These are phyloP conservation scores for Lichina pygmaea DNA, from an alignment of 495 filamentous ascomycete genomes.

Conservation along the genomic window DNA sequence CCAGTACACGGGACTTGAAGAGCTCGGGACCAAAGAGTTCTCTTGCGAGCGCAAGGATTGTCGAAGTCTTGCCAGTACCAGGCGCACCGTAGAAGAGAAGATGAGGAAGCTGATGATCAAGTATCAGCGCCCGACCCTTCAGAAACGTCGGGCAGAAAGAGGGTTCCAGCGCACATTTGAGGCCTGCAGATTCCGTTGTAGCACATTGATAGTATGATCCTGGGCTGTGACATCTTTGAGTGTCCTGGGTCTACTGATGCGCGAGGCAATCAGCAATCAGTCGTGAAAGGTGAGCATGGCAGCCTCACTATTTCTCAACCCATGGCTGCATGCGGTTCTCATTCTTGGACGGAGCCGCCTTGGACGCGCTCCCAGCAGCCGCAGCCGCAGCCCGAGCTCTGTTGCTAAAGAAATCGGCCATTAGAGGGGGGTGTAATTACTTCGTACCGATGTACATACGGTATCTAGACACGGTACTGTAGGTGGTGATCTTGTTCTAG, in stretches of 20 bases:
- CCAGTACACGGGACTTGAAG: constrained; percentile 78
- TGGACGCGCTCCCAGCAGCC: constrained; percentile 21
- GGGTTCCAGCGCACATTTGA: constrained; percentile 36
- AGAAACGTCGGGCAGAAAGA: not conserved
- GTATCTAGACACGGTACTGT: no score
- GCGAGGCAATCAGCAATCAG: not conserved
- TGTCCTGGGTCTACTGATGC: constrained; percentile 59
- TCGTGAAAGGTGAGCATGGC: not conserved
- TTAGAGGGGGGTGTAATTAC: constrained; percentile 5
- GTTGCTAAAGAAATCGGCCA: constrained; percentile 82
- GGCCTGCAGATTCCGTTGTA: constrained; percentile 78
- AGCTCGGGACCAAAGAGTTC: constrained; percentile 93
- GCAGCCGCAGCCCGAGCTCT: constrained; percentile 68
- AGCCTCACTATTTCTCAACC: constrained; percentile 95
- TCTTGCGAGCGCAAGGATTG: constrained; percentile 85
- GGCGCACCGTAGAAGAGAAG: constrained; percentile 99
- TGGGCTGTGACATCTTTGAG: constrained; percentile 89
- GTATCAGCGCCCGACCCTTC: not conserved
- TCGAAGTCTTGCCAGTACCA: constrained; percentile 96
- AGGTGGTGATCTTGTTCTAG: not conserved
- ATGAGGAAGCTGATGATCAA: constrained; percentile 46
- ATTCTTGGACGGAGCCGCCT: constrained; percentile 31
- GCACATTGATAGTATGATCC: constrained; percentile 85
- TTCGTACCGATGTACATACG: not conserved
- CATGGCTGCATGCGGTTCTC: constrained; percentile 54